These are phyloP conservation scores for Botrytis aclada DNA, from an alignment of 2,329 filamentous ascomycete genomes.

Conservation along the genomic window DNA sequence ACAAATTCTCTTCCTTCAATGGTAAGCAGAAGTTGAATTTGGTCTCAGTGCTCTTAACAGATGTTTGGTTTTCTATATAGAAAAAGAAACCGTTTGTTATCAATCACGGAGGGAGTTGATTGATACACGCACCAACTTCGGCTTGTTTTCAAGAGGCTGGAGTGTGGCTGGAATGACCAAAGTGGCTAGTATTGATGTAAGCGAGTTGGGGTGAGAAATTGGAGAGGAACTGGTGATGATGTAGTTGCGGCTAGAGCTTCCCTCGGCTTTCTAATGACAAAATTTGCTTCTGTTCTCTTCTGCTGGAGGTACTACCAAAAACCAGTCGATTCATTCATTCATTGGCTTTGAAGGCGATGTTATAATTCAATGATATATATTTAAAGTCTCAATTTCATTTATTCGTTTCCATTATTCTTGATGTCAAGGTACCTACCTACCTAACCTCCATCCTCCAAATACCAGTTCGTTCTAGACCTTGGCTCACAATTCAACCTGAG, in stretches of 20 bases:
- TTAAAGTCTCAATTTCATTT: neutral
- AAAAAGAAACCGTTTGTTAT: neutral
- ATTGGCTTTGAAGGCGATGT: neutral
- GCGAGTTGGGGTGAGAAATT: neutral
- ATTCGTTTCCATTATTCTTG: neutral
- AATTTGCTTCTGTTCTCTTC: slow-evolving; percentile 7
- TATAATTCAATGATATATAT: neutral
- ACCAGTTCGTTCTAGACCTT: neutral
- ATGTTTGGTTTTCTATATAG: neutral
- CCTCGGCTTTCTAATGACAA: slow-evolving; percentile 1
- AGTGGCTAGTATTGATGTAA: neutral
- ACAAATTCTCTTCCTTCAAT: neutral
- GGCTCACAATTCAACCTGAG: neutral
- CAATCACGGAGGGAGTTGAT: neutral
- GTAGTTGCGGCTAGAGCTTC: slow-evolving; percentile 5
- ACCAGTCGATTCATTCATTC: neutral
- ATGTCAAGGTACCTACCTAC: neutral
- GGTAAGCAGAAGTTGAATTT: neutral
- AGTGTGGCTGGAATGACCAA: neutral
- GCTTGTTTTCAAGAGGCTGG: neutral
- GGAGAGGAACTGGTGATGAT: slow-evolving; percentile 3
- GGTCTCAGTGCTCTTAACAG: neutral
- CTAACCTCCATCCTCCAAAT: neutral
- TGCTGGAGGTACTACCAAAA: neutral
- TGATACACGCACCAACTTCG: neutral